phyloP scores from a whole-genome alignment of 345 rosid species.

The Gynandropsis gynandra region DNA sequence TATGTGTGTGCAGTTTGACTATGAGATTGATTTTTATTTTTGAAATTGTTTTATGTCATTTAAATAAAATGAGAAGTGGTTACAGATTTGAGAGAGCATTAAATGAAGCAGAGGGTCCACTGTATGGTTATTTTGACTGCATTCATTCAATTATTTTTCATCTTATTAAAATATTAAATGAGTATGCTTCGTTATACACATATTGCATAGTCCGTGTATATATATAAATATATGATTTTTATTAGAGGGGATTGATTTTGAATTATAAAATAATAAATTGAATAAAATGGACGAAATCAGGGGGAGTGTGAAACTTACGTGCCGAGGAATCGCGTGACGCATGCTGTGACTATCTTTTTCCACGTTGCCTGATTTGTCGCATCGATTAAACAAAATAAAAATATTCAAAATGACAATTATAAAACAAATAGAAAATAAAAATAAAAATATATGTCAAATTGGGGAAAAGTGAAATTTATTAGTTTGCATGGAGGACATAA shows the following conservation, averaged over 20 bases:
- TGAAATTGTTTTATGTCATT: no score
- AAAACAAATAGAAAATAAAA: constrained; percentile 10
- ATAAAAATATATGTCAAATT: not conserved
- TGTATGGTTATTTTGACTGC: constrained; percentile 10
- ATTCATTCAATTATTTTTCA: constrained; percentile 20
- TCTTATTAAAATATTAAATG: constrained; percentile 22
- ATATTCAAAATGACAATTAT: not conserved
- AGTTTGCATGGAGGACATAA: constrained; percentile 9
- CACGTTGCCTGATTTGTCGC: constrained; percentile 32
- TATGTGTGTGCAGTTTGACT: no score
- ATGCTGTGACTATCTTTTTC: constrained; percentile 23
- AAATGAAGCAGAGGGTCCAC: constrained; percentile 16
- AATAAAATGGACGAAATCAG: constrained; percentile 1
- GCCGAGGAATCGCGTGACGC: constrained; percentile 17
- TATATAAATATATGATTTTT: no score
- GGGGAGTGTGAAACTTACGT: constrained; percentile 16
- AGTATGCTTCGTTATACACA: not conserved
- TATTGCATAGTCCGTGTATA: constrained; percentile 3
- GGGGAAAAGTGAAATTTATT: not conserved
- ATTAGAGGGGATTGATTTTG: not conserved
- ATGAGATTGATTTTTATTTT: no score
- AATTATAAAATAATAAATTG: constrained; percentile 1
- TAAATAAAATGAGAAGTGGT: no score
- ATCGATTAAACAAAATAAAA: not conserved
- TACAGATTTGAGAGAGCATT: constrained; percentile 14